Evolutionary conservation across 2,329 filamentous ascomycete genomes (phyloP), one percentile per base, ranked within the genome.

Genomic region (Aspergillus tanneri): DNA sequence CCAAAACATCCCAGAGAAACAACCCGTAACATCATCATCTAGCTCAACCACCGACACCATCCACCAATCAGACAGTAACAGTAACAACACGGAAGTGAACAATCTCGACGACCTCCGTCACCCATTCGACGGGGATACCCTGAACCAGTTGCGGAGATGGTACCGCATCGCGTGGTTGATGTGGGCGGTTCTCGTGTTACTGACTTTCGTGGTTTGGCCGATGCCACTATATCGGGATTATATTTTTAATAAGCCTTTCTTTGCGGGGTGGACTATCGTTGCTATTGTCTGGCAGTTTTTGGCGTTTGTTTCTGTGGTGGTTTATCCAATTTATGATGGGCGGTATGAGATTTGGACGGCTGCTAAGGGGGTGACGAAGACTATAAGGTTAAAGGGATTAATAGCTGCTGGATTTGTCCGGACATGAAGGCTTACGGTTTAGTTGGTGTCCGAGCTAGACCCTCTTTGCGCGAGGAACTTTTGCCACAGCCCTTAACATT

Each of bases 291-390:
- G 75, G 74, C 73, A 77, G 40, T 78, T 77, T 49, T 60, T 69
- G 34, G 75, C 76, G 0, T 72, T 78, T 38, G 58, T 65, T 6
- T 71, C 72, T 0, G 75, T 78, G 0, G 70, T 76, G 0, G 52
- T 78, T 1, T 78, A 71, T 55, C 76, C 75, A 1, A 53, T 78
- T 10, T 77, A 72, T 49, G 75, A 79, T 57, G 76, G 76, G 4
- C 60, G 73, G 18, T 53, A 62, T 46, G 72, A 68, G 22, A 76
- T 76, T 50, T 57, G 58, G 10, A 66, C 6, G 3, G 30, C 30
- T 9, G 14, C 11, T 7, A 34, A 19, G 16, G 30, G 30, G 8
- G 30, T 34, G 30, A 34, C 14, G 5, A 34, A 10, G 30, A n/a
- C n/a, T n/a, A n/a, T n/a, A 9, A 18, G 30, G 30, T 34, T 3